These are phyloP conservation scores for Sclerotiophoma versabilis DNA, from an alignment of 2,329 filamentous ascomycete genomes.

Conservation along the genomic window DNA sequence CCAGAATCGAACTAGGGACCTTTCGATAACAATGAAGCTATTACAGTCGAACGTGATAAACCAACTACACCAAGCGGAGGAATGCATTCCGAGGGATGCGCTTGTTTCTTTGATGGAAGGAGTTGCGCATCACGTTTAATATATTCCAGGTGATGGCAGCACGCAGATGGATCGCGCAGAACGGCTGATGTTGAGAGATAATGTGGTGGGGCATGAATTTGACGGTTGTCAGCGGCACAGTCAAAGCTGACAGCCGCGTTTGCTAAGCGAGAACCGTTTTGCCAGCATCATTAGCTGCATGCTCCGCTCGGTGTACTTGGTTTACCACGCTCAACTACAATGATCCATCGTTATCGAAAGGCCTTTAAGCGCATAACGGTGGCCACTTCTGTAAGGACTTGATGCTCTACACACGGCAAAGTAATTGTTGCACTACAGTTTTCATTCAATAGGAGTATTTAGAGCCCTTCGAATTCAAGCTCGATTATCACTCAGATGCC, in stretches of 20 bases:
- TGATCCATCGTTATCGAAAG: neutral
- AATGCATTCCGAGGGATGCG: slow-evolving; percentile 4
- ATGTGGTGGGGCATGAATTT: too few species aligned
- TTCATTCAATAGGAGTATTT: too few species aligned
- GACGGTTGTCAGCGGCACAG: neutral
- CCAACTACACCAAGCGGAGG: slow-evolving; percentile 23
- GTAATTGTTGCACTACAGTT: too few species aligned
- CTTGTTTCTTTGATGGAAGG: slow-evolving; percentile 6
- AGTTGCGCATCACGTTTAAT: too few species aligned
- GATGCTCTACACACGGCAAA: too few species aligned
- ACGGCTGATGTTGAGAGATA: too few species aligned
- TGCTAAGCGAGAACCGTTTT: neutral
- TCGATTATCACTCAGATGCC: too few species aligned
- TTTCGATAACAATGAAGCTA: slow-evolving; percentile 21
- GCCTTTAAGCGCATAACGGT: too few species aligned
- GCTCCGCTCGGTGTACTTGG: neutral
- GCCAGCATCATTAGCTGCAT: neutral
- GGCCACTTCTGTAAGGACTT: too few species aligned
- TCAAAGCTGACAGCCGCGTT: rapidly evolving
- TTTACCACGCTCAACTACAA: neutral
- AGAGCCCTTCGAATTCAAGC: too few species aligned
- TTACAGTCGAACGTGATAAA: slow-evolving; percentile 24
- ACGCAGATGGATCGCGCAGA: too few species aligned
- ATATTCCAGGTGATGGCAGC: too few species aligned
- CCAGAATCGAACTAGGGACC: slow-evolving; percentile 23